Percentiles rank a stretch among this genome's conserved stretches.
phyloP scores from a whole-genome alignment of 106 monocot genomes.

The Phalaenopsis aphrodite region DNA sequence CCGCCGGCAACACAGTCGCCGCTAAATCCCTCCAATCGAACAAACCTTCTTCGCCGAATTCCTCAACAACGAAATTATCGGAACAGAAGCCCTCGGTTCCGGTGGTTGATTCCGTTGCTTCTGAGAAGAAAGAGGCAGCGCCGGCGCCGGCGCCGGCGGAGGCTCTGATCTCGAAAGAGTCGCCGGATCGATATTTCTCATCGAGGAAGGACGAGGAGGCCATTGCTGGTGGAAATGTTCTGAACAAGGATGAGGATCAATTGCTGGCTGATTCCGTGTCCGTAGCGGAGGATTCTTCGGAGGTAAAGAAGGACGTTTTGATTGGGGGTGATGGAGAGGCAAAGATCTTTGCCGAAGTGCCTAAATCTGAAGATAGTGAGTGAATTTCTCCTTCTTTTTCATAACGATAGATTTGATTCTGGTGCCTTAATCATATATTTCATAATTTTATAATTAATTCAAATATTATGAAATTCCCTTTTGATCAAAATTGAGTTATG shows the following conservation, averaged over 20 bases:
- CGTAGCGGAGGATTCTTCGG: background rate
- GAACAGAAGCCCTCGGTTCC: background rate
- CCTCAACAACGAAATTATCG: background rate
- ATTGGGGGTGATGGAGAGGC: background rate
- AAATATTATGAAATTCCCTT: no score
- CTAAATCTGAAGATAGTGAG: no score
- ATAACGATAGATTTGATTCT: no score
- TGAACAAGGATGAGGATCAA: background rate
- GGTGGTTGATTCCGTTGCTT: background rate
- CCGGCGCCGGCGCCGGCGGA: no score
- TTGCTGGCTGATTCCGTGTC: background rate
- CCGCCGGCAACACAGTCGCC: conserved; percentile 16
- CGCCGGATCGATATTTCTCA: conserved; percentile 4
- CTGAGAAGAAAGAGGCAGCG: background rate
- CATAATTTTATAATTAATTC: no score
- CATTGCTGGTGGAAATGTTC: background rate
- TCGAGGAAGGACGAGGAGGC: conserved; percentile 5
- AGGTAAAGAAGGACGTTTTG: background rate
- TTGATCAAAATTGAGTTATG: no score
- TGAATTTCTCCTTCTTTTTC: no score
- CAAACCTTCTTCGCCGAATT: no score
- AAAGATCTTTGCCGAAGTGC: no score
- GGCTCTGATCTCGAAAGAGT: background rate
- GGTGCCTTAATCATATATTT: no score
- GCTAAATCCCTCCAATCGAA: background rate